Conservation (phyloP, 441 rosid species). For the Mallotus repandus region DNA sequence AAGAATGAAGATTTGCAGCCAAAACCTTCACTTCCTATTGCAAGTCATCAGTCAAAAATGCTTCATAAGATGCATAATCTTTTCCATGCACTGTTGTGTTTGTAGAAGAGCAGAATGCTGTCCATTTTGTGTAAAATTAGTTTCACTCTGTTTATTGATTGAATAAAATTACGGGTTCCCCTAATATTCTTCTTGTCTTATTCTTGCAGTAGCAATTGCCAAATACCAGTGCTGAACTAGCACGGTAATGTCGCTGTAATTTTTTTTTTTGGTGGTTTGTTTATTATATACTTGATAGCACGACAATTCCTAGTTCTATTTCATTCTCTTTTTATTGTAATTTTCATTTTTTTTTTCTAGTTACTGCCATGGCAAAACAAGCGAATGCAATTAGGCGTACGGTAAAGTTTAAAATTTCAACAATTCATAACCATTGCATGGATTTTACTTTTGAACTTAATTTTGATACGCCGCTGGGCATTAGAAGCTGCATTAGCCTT, state of each 20-base stretch:
- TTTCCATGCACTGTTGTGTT: slow-evolving; percentile 67
- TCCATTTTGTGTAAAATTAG: not conserved
- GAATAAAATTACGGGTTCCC: too few relatives aligned
- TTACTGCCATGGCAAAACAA: too few relatives aligned
- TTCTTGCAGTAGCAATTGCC: not conserved
- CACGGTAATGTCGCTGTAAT: too few relatives aligned
- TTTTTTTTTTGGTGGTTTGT: too few relatives aligned
- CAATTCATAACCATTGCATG: not conserved
- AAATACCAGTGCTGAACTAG: too few relatives aligned
- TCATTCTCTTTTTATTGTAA: too few relatives aligned
- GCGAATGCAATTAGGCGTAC: too few relatives aligned
- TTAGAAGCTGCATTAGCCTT: not conserved
- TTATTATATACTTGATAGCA: too few relatives aligned
- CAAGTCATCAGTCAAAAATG: slow-evolving; percentile 62
- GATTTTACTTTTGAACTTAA: not conserved
- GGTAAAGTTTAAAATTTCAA: not conserved
- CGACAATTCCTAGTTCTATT: too few relatives aligned
- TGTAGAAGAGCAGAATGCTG: slow-evolving; percentile 31
- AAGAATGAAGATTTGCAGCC: slow-evolving; percentile 42
- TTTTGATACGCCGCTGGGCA: not conserved
- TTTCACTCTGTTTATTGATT: not conserved
- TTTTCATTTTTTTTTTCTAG: too few relatives aligned
- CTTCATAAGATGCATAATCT: slow-evolving; percentile 73
- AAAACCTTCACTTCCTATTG: slow-evolving; percentile 54
- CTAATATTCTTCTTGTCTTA: not conserved